Evolutionary conservation across 108 stramenopile genomes (phyloP).

Genomic region (Cyclostephanos invisitatus): DNA sequence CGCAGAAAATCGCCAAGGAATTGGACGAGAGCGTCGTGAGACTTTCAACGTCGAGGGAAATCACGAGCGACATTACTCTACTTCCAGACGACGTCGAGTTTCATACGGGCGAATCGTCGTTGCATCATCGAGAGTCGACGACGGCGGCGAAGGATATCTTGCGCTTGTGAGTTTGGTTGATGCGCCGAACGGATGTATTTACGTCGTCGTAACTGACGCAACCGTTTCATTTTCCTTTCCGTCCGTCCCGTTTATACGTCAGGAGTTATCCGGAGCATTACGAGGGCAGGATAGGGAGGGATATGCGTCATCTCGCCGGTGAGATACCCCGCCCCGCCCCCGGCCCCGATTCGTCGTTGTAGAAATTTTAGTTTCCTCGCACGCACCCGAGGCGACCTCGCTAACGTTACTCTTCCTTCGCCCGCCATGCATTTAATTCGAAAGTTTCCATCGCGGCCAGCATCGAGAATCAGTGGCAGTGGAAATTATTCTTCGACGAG

Average conservation of each 20-base stretch:
- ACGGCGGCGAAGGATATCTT: slow-evolving; percentile 17
- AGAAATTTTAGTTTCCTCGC: not conserved
- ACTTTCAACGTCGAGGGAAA: slow-evolving; percentile 9
- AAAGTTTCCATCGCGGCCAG: slow-evolving; percentile 60
- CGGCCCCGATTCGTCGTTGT: not conserved
- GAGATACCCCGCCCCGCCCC: not conserved
- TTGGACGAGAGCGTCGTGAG: slow-evolving; percentile 35
- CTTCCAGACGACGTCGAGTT: slow-evolving; percentile 2
- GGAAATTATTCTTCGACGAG: slow-evolving; percentile 68
- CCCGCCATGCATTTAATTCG: no score
- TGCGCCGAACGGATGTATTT: not conserved
- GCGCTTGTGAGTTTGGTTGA: slow-evolving; percentile 20
- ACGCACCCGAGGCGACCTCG: not conserved
- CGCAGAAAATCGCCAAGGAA: slow-evolving; percentile 42
- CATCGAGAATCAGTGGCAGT: slow-evolving; percentile 65
- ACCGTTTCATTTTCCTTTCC: not conserved
- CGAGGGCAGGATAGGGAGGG: slow-evolving; percentile 60
- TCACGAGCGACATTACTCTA: slow-evolving; percentile 28
- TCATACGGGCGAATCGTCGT: not conserved
- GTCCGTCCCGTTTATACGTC: not conserved
- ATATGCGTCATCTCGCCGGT: slow-evolving; percentile 64
- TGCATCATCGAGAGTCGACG: not conserved
- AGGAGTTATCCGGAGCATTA: slow-evolving; percentile 65
- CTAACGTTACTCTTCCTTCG: no score
- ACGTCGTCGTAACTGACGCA: not conserved